Conservation (phyloP, 2,329 filamentous ascomycete species). For the Lachnellula suecica region DNA sequence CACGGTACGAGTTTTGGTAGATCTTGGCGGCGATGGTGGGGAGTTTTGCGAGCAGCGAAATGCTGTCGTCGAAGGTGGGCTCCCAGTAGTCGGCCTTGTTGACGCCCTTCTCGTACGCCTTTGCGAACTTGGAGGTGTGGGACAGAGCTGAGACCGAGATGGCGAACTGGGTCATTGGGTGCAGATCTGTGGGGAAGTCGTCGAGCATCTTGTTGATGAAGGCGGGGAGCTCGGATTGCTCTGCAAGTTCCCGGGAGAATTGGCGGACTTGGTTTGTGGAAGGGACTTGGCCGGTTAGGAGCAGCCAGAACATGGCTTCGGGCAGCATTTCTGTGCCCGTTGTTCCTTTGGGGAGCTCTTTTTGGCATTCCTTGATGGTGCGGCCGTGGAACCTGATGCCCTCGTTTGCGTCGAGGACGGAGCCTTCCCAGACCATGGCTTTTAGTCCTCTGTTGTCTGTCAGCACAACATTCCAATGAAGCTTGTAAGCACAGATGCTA, state of each 20-base stretch:
- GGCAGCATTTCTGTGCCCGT: constrained; percentile 95
- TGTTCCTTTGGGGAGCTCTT: constrained; percentile 87
- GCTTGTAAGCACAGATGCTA: neutral
- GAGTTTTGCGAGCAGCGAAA: constrained; percentile 91
- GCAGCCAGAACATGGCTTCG: constrained; percentile 99
- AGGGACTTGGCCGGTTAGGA: constrained; percentile 90
- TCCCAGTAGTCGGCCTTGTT: constrained; percentile 99
- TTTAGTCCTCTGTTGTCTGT: constrained; percentile 69
- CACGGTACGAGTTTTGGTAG: constrained; percentile 85
- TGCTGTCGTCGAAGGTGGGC: constrained; percentile 92
- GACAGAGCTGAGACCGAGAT: constrained; percentile 95
- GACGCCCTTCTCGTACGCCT: constrained; percentile 85
- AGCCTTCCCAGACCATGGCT: constrained; percentile 98
- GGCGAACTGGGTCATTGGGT: constrained; percentile 98
- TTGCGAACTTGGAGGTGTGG: constrained; percentile 90
- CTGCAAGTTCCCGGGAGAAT: constrained; percentile 83
- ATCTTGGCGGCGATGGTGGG: constrained; percentile 97
- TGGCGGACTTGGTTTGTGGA: constrained; percentile 76
- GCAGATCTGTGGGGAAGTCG: constrained; percentile 82
- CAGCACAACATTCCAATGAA: constrained; percentile 7
- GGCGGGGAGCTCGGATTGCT: constrained; percentile 77
- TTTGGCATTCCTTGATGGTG: constrained; percentile 97
- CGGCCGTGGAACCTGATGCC: constrained; percentile 97
- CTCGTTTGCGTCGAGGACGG: constrained; percentile 92
- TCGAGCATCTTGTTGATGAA: constrained; percentile 89